Base-by-base conservation (phyloP, 208 protist genomes). In the Endotrypanum monterogeii region DNA sequence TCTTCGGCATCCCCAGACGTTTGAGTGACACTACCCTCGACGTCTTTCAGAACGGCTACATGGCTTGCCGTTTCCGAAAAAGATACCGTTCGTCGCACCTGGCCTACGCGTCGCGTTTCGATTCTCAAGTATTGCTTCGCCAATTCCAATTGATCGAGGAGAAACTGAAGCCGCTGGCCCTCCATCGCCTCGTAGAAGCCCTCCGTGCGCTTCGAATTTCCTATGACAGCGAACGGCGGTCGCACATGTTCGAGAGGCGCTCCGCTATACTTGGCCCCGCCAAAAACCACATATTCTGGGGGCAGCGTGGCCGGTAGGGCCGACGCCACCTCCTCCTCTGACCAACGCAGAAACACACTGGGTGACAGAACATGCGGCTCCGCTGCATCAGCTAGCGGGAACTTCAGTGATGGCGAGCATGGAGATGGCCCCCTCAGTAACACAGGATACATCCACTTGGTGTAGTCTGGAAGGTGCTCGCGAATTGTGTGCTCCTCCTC, bases 241-340 rank as follows among this genome's bases (percentile, higher is more conserved):
- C 74, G 75, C 23, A 72, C 46, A 12, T 76, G 76, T 35, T 76
- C 79, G 39, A 67, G 48, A 11, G 69, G 56, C 11, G 65, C 65
- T 16, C 74, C 83, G 67, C 83, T 85, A 81, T 96, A 96, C 71
- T 84, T 82, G 28, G 89, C 91, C 3, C 91, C 91, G 44, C 91
- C 91, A 82, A 96, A 96, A 16, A 96, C 80, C 25, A 96, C 71
- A 71, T 87, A 93, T 44, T 83, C 82, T 3, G 89, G 91, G 0
- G 79, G 79, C 30, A 92, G 72, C 44, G 88, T 87, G 11, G 67
- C 35, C 46, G 89, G 87, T 39, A 86, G 69, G 50, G 63, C 80
- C 14, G 72, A 44, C 6, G 71, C 63, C 63, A 67, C 78, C 18
- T 81, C 82, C 63, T 67, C 71, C 37, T 83, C 50, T 25, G 58